Conservation (phyloP, 1,284 basidiomycete species). For the Ceratobasidium sp. region DNA sequence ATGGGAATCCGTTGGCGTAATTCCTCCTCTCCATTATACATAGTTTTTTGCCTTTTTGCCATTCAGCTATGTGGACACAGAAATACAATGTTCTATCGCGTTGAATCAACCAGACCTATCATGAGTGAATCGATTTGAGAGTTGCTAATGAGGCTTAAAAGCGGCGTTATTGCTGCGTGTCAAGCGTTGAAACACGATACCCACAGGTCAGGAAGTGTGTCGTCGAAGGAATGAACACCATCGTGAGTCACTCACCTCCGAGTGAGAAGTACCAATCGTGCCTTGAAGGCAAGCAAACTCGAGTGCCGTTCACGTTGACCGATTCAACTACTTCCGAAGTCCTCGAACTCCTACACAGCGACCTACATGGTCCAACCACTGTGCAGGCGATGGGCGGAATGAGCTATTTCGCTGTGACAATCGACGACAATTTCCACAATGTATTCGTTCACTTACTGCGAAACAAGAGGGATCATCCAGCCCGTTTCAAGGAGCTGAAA, state of each 20-base stretch:
- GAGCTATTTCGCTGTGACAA: not conserved
- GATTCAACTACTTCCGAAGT: not conserved
- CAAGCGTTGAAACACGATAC: too few relatives aligned
- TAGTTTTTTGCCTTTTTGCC: too few relatives aligned
- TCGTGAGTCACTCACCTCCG: slow-evolving; percentile 8
- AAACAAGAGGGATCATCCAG: not conserved
- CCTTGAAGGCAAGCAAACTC: slow-evolving; percentile 36
- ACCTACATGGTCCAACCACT: slow-evolving; percentile 2
- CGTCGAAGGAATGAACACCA: slow-evolving; percentile 2
- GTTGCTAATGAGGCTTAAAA: too few relatives aligned
- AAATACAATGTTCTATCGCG: too few relatives aligned
- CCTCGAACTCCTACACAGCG: slow-evolving; percentile 49
- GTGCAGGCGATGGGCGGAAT: not conserved
- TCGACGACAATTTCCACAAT: slow-evolving; percentile 18
- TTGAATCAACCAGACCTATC: too few relatives aligned
- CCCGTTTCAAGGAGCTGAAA: slow-evolving; percentile 48
- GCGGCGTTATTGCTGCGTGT: too few relatives aligned
- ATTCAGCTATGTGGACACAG: too few relatives aligned
- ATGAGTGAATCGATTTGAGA: too few relatives aligned
- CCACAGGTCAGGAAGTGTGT: slow-evolving; percentile 17
- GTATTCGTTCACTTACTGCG: slow-evolving; percentile 1
- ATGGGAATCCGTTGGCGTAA: slow-evolving; percentile 1
- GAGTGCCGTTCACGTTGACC: slow-evolving; percentile 14
- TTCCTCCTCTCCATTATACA: not conserved
- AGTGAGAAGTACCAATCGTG: slow-evolving; percentile 1